A percentile compares a stretch with the other conserved stretches of the same genome.
These are phyloP conservation scores for Grifola frondosa DNA, from an alignment of 1,284 basidiomycete species.

Conservation along the genomic window DNA sequence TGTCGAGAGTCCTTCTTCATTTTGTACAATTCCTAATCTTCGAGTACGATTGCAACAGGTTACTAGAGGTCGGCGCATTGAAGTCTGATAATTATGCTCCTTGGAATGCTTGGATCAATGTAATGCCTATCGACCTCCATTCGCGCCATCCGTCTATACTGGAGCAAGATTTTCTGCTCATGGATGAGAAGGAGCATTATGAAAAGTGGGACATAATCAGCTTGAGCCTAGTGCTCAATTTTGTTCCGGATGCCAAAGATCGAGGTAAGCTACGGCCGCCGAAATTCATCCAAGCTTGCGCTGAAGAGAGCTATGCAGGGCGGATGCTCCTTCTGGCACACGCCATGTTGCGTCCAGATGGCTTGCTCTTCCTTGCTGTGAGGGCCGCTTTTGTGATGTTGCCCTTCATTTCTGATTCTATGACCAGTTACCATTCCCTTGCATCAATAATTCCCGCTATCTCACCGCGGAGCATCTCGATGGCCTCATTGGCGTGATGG, in stretches of 20 bases:
- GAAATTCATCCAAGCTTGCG: neutral
- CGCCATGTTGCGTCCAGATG: constrained; percentile 52
- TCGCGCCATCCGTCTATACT: constrained; percentile 76
- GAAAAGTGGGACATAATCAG: constrained; percentile 76
- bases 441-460: constrained; percentile 82
- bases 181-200: constrained; percentile 48
- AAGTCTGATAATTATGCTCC: constrained; percentile 76
- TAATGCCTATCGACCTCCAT: constrained; percentile 76
- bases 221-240: constrained; percentile 85
- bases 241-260: constrained; percentile 73
- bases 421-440: constrained; percentile 74
- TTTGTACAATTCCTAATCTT: no score
- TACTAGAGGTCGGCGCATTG: constrained; percentile 86
- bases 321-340: constrained; percentile 72
- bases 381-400: constrained; percentile 25
- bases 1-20: neutral
- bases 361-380: constrained; percentile 75
- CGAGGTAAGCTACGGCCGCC: constrained; percentile 70
- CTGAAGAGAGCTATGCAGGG: constrained; percentile 43
- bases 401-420: neutral
- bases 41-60: constrained; percentile 45
- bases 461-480: constrained; percentile 59
- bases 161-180: constrained; percentile 79
- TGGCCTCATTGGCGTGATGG: constrained; percentile 59
- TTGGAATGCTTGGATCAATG: constrained; percentile 69